phyloP scores from a whole-genome alignment of 1,139 yeast species.

The Diutina neorugosa region DNA sequence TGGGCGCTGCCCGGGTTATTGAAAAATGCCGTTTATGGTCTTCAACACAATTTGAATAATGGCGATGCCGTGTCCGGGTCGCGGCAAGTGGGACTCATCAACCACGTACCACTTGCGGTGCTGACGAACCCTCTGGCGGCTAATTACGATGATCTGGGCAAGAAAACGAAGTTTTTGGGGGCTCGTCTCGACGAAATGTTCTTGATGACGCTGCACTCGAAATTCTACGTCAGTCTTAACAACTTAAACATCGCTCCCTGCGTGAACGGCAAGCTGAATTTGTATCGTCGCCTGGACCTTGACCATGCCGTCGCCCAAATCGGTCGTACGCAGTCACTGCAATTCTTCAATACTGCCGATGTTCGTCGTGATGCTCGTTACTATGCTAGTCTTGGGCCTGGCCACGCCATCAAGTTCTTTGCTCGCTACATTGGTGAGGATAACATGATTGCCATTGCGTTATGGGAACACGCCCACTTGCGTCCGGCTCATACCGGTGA shows the following conservation, averaged over 20 bases:
- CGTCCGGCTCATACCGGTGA: constrained; percentile 75
- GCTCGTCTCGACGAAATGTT: constrained; percentile 67
- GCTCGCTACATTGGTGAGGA: constrained; percentile 85
- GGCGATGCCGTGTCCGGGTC: constrained; percentile 14
- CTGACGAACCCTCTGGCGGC: constrained; percentile 4
- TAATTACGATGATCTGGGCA: neutral
- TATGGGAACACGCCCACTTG: constrained; percentile 62
- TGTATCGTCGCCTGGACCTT: constrained; percentile 59
- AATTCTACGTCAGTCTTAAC: constrained; percentile 72
- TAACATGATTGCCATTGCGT: constrained; percentile 80
- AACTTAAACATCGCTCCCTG: constrained; percentile 76
- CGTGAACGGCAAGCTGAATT: constrained; percentile 84
- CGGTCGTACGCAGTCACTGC: constrained; percentile 12
- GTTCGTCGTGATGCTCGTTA: constrained; percentile 22
- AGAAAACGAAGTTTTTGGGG: constrained; percentile 5
- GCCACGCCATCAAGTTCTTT: constrained; percentile 51
- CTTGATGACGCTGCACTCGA: constrained; percentile 70
- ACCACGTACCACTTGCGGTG: constrained; percentile 66
- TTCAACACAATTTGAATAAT: constrained; percentile 21
- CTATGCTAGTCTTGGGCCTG: constrained; percentile 25
- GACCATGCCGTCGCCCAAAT: constrained; percentile 47
- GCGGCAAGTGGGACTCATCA: constrained; percentile 41
- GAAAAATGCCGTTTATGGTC: constrained; percentile 33
- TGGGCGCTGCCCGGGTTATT: constrained; percentile 64
- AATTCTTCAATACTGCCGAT: constrained; percentile 20